These are phyloP conservation scores for Lepiota subincarnata DNA, from an alignment of 768 basidiomycete genomes.

Conservation along the genomic window DNA sequence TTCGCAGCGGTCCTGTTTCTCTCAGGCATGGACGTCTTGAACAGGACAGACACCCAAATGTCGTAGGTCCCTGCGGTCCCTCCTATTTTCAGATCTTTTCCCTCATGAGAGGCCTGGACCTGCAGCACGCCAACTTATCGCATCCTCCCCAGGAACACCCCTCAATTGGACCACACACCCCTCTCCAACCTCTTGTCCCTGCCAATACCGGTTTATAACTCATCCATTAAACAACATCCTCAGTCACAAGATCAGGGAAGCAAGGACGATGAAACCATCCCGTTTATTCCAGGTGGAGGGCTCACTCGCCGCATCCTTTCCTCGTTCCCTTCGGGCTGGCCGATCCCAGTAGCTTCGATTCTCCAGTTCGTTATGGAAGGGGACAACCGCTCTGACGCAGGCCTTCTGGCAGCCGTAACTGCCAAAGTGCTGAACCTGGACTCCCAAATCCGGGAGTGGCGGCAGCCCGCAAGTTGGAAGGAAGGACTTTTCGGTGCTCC, in stretches of 20 bases:
- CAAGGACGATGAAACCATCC: constrained; percentile 33
- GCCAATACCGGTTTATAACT: constrained; percentile 52
- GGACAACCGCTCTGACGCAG: constrained; percentile 74
- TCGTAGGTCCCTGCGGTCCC: constrained; percentile 38
- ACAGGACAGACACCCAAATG: constrained; percentile 77
- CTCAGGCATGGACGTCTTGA: constrained; percentile 70
- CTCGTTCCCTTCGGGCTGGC: constrained; percentile 47
- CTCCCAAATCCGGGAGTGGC: constrained; percentile 40
- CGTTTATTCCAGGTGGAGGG: constrained; percentile 80
- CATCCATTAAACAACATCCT: constrained; percentile 36
- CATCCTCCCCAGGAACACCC: constrained; percentile 40
- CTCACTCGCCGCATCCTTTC: constrained; percentile 63
- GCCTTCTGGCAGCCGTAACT: constrained; percentile 51
- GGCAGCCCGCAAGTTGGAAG: constrained; percentile 64
- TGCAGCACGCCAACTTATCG: constrained; percentile 64
- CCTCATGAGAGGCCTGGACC: background rate
- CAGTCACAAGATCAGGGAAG: constrained; percentile 19
- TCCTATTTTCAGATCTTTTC: background rate
- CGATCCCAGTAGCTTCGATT: constrained; percentile 52
- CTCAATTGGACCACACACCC: constrained; percentile 39
- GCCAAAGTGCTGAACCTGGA: constrained; percentile 44
- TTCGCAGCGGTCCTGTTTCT: constrained; percentile 58
- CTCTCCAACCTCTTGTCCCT: constrained; percentile 40
- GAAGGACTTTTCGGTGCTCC: constrained; percentile 67
- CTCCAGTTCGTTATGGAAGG: constrained; percentile 80